Percentiles rank a stretch among this genome's conserved stretches.
Conservation (phyloP, 768 basidiomycete species). For the Russula emetica region DNA sequence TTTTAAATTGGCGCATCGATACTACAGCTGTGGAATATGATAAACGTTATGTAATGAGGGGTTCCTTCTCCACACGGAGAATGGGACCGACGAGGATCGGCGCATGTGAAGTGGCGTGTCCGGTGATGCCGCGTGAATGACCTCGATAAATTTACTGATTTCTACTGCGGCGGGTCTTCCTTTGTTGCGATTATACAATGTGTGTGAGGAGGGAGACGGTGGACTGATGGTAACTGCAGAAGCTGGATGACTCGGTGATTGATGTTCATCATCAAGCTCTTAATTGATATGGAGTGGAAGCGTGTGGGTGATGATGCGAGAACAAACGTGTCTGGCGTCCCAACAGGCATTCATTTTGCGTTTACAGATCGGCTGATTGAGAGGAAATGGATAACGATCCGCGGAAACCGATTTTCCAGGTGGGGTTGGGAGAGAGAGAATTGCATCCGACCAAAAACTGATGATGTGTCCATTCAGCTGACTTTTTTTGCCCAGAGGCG, state of each 20-base stretch:
- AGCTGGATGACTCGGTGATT: constrained; percentile 6
- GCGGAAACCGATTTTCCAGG: constrained; percentile 2
- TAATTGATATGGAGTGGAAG: constrained; percentile 2
- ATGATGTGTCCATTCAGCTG: constrained; percentile 7
- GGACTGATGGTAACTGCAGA: background rate
- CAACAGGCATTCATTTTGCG: constrained; percentile 22
- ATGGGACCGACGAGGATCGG: constrained; percentile 12
- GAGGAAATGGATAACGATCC: constrained; percentile 20
- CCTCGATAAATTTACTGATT: background rate
- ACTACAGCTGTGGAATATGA: constrained; percentile 6
- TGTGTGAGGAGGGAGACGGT: background rate
- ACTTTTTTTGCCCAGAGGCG: constrained; percentile 4
- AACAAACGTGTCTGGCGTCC: constrained; percentile 17
- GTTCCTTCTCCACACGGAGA: background rate
- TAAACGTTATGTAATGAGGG: constrained; percentile 4
- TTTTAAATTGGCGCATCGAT: background rate
- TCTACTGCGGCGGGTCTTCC: background rate
- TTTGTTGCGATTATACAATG: background rate
- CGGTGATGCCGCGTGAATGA: constrained; percentile 10
- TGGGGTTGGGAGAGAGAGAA: background rate
- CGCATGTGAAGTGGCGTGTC: constrained; percentile 13
- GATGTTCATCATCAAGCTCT: constrained; percentile 6
- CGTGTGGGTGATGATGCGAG: constrained; percentile 12
- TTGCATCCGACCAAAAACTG: background rate
- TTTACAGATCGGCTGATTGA: constrained; percentile 21